Conservation (phyloP, 106 monocot species). For the Phalaenopsis equestris region DNA sequence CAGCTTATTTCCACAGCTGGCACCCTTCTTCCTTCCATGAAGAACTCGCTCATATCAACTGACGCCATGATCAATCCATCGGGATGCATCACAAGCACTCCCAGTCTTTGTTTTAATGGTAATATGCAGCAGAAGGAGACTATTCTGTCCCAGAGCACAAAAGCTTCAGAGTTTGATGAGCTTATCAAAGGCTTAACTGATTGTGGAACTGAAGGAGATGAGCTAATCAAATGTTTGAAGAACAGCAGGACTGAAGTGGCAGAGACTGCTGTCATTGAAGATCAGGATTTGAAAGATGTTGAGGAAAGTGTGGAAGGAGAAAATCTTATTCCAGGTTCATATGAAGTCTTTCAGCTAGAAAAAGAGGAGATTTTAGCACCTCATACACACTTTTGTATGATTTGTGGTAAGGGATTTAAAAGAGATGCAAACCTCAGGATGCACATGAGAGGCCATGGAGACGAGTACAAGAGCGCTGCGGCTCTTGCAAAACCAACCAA, state of each 20-base stretch:
- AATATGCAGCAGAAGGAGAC: constrained; percentile 9
- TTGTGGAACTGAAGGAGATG: constrained; percentile 13
- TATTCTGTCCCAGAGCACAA: constrained; percentile 10
- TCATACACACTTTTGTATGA: constrained; percentile 81
- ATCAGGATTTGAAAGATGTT: constrained; percentile 38
- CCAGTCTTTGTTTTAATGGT: background rate
- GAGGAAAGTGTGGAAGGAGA: constrained; percentile 37
- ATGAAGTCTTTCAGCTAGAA: constrained; percentile 77
- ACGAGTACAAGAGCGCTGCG: constrained; percentile 79
- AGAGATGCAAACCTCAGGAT: constrained; percentile 89
- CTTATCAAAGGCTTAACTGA: background rate
- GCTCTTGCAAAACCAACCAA: constrained; percentile 82
- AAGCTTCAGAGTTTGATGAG: constrained; percentile 28
- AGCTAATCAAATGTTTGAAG: constrained; percentile 19
- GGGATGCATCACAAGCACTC: background rate
- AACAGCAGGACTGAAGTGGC: constrained; percentile 13
- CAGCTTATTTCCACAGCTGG: constrained; percentile 72
- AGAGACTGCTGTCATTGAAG: constrained; percentile 31
- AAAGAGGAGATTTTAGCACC: constrained; percentile 92
- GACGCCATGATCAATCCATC: constrained; percentile 15
- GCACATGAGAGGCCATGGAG: constrained; percentile 99
- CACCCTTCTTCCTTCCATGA: constrained; percentile 66
- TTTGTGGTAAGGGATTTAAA: constrained; percentile 94
- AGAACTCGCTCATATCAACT: constrained; percentile 30
- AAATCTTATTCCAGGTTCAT: constrained; percentile 49